phyloP scores from a whole-genome alignment of 805 yeast species.

The Kuraishia piskuri region DNA sequence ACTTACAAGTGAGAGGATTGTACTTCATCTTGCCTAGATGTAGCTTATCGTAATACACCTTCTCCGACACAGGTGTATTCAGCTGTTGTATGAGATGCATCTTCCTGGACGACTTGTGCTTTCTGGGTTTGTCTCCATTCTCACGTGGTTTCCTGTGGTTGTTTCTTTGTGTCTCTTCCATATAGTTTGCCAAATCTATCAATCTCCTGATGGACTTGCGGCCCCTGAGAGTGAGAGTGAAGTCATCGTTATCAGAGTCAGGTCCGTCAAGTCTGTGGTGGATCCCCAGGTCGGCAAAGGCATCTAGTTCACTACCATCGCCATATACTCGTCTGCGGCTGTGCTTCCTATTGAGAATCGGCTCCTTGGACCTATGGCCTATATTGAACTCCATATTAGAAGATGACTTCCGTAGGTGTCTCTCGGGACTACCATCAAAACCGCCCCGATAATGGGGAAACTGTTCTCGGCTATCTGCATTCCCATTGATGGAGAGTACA shows the following conservation, averaged over 20 bases:
- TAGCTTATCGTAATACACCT: not conserved
- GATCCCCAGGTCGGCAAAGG: conserved; percentile 13
- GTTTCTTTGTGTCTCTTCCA: conserved; percentile 6
- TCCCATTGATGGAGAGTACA: not conserved
- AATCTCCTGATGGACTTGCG: conserved; percentile 8
- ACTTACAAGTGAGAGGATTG: conserved; percentile 39
- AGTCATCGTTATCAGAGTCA: conserved; percentile 6
- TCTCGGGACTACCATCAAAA: not conserved
- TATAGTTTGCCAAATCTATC: conserved; percentile 8
- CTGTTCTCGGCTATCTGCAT: not conserved
- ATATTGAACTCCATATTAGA: not conserved
- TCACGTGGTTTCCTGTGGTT: not conserved
- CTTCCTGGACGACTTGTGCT: not conserved
- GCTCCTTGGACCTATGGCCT: not conserved
- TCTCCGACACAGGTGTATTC: conserved; percentile 2
- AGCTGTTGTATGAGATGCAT: conserved; percentile 6
- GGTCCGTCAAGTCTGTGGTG: conserved; percentile 6
- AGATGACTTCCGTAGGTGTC: conserved; percentile 2
- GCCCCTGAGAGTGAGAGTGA: conserved; percentile 6
- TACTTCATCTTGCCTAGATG: conserved; percentile 31
- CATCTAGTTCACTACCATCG: conserved; percentile 18
- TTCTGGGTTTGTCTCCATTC: not conserved
- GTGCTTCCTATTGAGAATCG: not conserved
- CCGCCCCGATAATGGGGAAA: not conserved
- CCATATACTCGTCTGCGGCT: conserved; percentile 5